These are phyloP conservation scores for Schoenoplectus triqueter DNA, from an alignment of 202 grass and related monocot species.

Conservation along the genomic window DNA sequence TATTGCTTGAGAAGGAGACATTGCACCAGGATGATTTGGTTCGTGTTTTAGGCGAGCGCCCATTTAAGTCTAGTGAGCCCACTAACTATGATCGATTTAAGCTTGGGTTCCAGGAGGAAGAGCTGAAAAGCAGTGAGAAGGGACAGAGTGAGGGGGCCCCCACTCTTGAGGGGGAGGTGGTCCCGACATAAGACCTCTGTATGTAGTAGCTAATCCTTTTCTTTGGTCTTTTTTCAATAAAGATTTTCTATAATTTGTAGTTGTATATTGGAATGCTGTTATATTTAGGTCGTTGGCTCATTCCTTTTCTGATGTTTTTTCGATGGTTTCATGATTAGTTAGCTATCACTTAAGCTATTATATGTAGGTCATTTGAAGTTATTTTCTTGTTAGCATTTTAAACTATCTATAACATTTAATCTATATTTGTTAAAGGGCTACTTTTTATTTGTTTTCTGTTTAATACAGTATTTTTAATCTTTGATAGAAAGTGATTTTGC, in stretches of 20 bases:
- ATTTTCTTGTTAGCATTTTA: background rate
- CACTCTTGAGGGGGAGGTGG: slow-evolving; percentile 45
- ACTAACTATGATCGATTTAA: slow-evolving; percentile 86
- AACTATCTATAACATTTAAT: background rate
- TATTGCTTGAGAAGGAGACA: slow-evolving; percentile 88
- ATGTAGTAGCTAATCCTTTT: slow-evolving; percentile 8
- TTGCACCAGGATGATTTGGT: slow-evolving; percentile 87
- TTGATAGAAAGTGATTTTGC: too few species aligned
- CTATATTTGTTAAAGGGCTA: background rate
- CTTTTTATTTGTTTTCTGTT: background rate
- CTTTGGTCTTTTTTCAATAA: background rate
- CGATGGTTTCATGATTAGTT: background rate
- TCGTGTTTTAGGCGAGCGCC: slow-evolving; percentile 66
- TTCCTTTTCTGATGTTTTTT: background rate
- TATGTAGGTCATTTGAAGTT: too few species aligned
- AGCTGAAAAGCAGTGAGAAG: slow-evolving; percentile 36
- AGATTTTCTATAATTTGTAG: slow-evolving; percentile 33
- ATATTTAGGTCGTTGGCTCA: slow-evolving; percentile 9
- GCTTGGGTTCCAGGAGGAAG: slow-evolving; percentile 71
- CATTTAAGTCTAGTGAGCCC: slow-evolving; percentile 60
- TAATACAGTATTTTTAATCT: background rate
- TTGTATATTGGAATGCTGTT: slow-evolving; percentile 28
- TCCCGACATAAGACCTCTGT: slow-evolving; percentile 46
- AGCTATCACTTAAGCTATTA: too few species aligned
- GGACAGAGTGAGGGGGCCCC: slow-evolving; percentile 49